Evolutionary conservation across 306 rosid species (phyloP).

Genomic region (Inga oerstediana): DNA sequence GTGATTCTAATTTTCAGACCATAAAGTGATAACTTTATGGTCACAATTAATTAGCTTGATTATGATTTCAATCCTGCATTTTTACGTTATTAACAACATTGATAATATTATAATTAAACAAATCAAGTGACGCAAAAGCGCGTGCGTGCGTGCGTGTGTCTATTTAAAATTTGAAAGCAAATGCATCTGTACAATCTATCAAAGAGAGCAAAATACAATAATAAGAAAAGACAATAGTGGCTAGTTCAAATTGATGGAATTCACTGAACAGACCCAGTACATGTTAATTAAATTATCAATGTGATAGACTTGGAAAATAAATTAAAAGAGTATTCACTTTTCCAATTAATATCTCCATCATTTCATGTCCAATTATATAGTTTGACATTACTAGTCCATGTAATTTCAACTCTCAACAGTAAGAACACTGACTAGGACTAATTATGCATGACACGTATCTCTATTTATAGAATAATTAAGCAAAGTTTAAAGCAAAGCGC

Average conservation of each 20-base stretch:
- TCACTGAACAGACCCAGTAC: neutral
- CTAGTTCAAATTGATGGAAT: neutral
- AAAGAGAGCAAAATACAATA: neutral
- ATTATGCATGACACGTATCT: slow-evolving; percentile 10
- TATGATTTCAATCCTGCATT: slow-evolving; percentile 1
- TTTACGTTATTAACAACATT: neutral
- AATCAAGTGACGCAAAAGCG: neutral
- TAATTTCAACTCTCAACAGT: slow-evolving; percentile 17
- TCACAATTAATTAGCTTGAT: neutral
- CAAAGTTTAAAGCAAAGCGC: neutral
- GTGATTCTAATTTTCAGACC: slow-evolving; percentile 18
- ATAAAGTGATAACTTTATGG: neutral
- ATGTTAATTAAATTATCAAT: neutral
- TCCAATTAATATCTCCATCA: neutral
- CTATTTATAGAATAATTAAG: neutral
- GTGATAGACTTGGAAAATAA: neutral
- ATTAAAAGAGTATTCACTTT: neutral
- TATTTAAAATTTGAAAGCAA: neutral
- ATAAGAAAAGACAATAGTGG: neutral
- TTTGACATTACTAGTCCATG: neutral
- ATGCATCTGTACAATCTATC: neutral
- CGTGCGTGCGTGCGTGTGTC: neutral
- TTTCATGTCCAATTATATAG: slow-evolving; percentile 1
- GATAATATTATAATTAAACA: neutral
- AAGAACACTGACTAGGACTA: neutral